A percentile compares a stretch with the other conserved stretches of the same genome.
Evolutionary conservation across 257 asterid species (phyloP).

Genomic region (Forsythia viridissima): DNA sequence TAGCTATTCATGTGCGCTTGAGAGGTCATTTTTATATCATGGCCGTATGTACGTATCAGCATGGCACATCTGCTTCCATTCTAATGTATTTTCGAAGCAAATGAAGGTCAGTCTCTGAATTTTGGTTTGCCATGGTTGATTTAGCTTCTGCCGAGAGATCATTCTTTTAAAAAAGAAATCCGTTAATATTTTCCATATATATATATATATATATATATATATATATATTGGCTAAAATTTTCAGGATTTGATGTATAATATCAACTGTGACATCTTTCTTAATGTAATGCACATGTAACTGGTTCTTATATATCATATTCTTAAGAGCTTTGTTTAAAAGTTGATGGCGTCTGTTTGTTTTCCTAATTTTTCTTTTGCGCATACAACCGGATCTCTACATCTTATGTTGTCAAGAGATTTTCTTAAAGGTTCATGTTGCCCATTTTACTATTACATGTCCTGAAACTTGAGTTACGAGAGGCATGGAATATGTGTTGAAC

Average conservation of each 20-base stretch:
- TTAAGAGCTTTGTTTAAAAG: conserved; percentile 3
- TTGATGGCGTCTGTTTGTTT: background rate
- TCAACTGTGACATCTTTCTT: background rate
- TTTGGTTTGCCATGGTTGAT: conserved; percentile 11
- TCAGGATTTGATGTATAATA: conserved; percentile 1
- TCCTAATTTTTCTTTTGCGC: background rate
- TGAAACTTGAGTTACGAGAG: background rate
- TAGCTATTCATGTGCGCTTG: conserved; percentile 95
- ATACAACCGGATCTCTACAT: background rate
- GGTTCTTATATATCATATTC: background rate
- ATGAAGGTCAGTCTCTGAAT: conserved; percentile 61
- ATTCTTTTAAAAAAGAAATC: conserved; percentile 12
- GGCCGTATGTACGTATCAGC: conserved; percentile 90
- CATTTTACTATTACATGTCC: background rate
- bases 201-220: too few relatives aligned
- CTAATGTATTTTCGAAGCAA: conserved; percentile 91
- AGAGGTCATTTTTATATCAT: conserved; percentile 89
- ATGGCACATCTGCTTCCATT: conserved; percentile 91
- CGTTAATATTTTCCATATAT: conserved; percentile 2
- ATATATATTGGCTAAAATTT: background rate
- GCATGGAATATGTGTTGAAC: background rate
- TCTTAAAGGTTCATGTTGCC: background rate
- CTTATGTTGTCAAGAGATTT: background rate
- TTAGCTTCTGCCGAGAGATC: conserved; percentile 4
- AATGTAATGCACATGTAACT: background rate